These are phyloP conservation scores for Pichia occidentalis DNA, from an alignment of 805 yeast genomes.

Conservation along the genomic window DNA sequence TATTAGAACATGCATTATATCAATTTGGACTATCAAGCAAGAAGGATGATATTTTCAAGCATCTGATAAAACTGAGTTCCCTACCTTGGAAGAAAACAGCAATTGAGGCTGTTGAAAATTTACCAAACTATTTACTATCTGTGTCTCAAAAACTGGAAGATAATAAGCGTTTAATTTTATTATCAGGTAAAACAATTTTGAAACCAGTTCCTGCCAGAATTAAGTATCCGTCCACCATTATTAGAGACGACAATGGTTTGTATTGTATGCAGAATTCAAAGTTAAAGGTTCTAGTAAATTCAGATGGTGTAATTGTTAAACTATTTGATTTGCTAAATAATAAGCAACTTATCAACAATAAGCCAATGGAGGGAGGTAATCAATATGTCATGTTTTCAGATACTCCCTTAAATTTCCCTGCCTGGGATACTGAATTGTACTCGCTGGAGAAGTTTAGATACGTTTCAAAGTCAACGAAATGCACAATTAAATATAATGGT, in stretches of 20 bases:
- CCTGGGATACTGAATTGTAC: slow-evolving; percentile 96
- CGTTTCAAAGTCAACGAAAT: slow-evolving; percentile 35
- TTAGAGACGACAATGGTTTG: slow-evolving; percentile 30
- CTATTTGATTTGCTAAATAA: slow-evolving; percentile 51
- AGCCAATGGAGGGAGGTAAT: slow-evolving; percentile 59
- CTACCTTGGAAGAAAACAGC: slow-evolving; percentile 58
- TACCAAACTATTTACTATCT: slow-evolving; percentile 6
- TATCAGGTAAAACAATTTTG: slow-evolving; percentile 20
- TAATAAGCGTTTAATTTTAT: slow-evolving; percentile 15
- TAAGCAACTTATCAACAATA: slow-evolving; percentile 61
- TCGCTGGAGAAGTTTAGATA: slow-evolving; percentile 67
- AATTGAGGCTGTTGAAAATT: slow-evolving; percentile 31
- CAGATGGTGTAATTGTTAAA: slow-evolving; percentile 52
- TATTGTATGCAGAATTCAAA: slow-evolving; percentile 55
- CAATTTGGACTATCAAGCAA: slow-evolving; percentile 11
- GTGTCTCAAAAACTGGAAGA: slow-evolving; percentile 13
- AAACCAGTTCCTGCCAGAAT: slow-evolving; percentile 21
- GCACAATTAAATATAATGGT: slow-evolving; percentile 39
- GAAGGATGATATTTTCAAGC: slow-evolving; percentile 15
- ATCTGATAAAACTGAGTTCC: slow-evolving; percentile 41
- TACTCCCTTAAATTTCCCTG: slow-evolving; percentile 85
- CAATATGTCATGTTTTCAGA: slow-evolving; percentile 81
- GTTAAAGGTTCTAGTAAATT: slow-evolving; percentile 47
- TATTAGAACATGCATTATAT: slow-evolving; percentile 42
- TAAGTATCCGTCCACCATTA: slow-evolving; percentile 45